A percentile compares a stretch with the other conserved stretches of the same genome.
These are phyloP conservation scores for Plasmodium gonderi DNA, from an alignment of 169 alveolate species.

Conservation along the genomic window DNA sequence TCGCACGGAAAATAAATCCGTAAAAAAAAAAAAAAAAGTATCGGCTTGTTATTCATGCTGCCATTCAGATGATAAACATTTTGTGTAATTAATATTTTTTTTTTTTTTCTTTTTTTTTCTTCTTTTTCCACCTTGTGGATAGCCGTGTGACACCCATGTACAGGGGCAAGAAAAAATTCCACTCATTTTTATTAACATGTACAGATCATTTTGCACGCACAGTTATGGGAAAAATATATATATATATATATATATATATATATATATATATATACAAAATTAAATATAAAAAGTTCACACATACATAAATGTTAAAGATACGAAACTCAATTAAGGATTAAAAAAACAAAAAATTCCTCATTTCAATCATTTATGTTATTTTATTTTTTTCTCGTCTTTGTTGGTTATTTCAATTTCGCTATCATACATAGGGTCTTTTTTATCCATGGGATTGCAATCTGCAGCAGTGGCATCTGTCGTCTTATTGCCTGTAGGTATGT, in stretches of 20 bases:
- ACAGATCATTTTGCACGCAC: neutral
- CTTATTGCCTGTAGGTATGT: conserved; percentile 19
- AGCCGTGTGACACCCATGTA: neutral
- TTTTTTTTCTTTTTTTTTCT: neutral
- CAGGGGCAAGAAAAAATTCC: neutral
- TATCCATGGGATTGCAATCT: conserved; percentile 39
- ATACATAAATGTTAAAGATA: neutral
- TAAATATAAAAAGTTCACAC: too few relatives aligned
- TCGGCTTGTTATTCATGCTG: neutral
- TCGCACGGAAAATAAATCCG: neutral
- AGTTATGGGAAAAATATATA: neutral
- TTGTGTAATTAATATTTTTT: neutral
- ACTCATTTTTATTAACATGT: neutral
- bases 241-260: neutral
- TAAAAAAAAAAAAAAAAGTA: neutral
- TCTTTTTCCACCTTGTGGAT: neutral
- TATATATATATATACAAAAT: too few relatives aligned
- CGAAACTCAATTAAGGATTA: neutral
- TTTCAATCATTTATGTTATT: neutral
- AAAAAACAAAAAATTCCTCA: neutral
- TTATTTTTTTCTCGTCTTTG: conserved; percentile 24
- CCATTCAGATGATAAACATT: neutral
- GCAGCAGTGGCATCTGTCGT: conserved; percentile 6
- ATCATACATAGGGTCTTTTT: conserved; percentile 75
- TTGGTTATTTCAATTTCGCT: conserved; percentile 37